Conservation (phyloP, 1,139 yeast genomes). For the Pneumocystis carinii region DNA sequence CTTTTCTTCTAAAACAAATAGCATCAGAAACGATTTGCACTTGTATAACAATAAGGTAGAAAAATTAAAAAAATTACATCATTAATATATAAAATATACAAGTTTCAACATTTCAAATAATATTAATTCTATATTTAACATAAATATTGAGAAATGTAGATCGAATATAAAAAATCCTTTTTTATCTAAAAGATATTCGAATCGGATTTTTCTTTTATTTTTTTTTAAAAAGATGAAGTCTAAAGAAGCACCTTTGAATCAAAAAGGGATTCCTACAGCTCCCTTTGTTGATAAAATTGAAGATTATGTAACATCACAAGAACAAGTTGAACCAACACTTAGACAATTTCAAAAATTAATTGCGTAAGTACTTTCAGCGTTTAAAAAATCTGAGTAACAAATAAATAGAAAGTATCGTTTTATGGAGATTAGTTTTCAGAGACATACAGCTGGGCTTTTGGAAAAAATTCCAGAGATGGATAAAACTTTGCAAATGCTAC, state of each 20-base stretch:
- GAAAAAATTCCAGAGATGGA: conserved; percentile 79
- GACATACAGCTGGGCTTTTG: conserved; percentile 51
- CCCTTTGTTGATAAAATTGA: conserved; percentile 83
- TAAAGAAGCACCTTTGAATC: conserved; percentile 20
- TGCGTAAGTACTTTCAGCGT: conserved; percentile 1
- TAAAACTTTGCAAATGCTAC: conserved; percentile 63
- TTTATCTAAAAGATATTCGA: background rate
- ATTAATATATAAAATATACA: no score
- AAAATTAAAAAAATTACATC: no score
- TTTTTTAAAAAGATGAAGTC: background rate
- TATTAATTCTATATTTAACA: no score
- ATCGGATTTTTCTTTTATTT: background rate
- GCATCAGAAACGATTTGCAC: no score
- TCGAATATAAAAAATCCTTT: background rate
- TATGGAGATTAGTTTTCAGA: conserved; percentile 60
- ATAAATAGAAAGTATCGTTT: conserved; percentile 44
- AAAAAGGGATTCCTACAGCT: conserved; percentile 94
- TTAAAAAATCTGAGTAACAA: background rate
- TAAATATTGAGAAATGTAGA: no score
- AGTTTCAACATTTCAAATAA: no score
- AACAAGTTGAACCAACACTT: conserved; percentile 57
- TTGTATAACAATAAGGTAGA: no score
- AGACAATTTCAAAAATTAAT: conserved; percentile 51
- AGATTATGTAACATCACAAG: conserved; percentile 49
- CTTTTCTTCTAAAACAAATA: no score